Conservation (phyloP, 1,284 basidiomycete species). For the Heterobasidion parviporum region DNA sequence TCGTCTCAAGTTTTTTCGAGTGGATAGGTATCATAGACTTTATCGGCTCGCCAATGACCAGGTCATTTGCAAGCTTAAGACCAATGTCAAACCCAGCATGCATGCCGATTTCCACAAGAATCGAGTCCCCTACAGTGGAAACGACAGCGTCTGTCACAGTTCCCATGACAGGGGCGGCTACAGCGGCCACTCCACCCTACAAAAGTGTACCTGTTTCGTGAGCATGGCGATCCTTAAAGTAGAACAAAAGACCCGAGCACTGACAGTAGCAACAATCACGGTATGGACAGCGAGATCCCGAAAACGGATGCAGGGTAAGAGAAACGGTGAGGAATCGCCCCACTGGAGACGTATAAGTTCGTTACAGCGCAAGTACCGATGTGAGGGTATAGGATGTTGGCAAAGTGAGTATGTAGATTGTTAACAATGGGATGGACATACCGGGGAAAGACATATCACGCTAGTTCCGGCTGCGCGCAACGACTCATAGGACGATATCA, state of each 20-base stretch:
- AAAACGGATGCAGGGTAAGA: slow-evolving; percentile 60
- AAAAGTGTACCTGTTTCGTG: not conserved
- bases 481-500: slow-evolving; percentile 59
- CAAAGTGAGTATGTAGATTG: not conserved
- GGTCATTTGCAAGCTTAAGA: slow-evolving; percentile 42
- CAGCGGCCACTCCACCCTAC: slow-evolving; percentile 52
- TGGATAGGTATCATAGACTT: slow-evolving; percentile 43
- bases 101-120: slow-evolving; percentile 47
- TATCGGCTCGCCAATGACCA: slow-evolving; percentile 42
- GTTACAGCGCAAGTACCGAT: not conserved
- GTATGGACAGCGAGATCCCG: slow-evolving; percentile 54
- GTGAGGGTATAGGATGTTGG: not conserved
- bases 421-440: slow-evolving; percentile 21
- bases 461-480: slow-evolving; percentile 51
- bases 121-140: slow-evolving; percentile 43
- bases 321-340: slow-evolving; percentile 56
- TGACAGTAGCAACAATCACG: slow-evolving; percentile 51
- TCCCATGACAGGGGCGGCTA: slow-evolving; percentile 47
- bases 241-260: slow-evolving; percentile 11
- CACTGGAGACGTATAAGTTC: slow-evolving; percentile 27
- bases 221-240: not conserved
- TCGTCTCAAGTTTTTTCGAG: slow-evolving; percentile 47
- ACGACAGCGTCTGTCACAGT: slow-evolving; percentile 43
- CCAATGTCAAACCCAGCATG: slow-evolving; percentile 46
- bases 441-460: slow-evolving; percentile 54